Base-by-base conservation (phyloP, 495 filamentous ascomycete species). In the Daldinia bambusicola region DNA sequence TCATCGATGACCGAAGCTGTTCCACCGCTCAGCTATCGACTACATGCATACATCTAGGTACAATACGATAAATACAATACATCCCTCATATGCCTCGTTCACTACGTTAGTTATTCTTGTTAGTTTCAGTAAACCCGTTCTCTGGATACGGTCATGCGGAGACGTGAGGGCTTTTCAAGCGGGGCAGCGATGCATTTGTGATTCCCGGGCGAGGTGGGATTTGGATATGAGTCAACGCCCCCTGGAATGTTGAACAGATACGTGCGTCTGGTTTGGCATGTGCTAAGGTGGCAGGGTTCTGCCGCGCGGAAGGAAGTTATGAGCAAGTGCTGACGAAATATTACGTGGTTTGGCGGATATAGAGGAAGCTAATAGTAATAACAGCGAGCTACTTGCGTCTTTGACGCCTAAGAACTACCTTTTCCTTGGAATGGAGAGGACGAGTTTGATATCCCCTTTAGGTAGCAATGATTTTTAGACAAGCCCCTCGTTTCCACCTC, bases 251-350 rank as follows among this genome's bases (percentile, higher is more conserved):
- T 31, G 41, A 43, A 41, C 45, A 36, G 62, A 61, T 66, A 62
- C 63, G 34, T 37, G 36, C 34, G 58, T 58, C 55, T 69, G 36
- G 70, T 58, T 32, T 69, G 51, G 70, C 70, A 72, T 72, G 66
- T 72, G 70, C 61, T 72, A 56, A 34, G 51, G 50, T 55, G 58
- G 51, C 59, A 72, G 61, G 57, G 53, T 66, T 65, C 55, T 58
- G 43, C 61, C 61, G 70, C 57, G 69, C 55, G 37, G 65, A 72
- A 56, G 50, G 64, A 62, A 18, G 45, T 63, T 53, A 70, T 70
- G 63, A 72, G 52, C 70, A 67, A 69, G 66, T 66, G 71, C 71
- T 74, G 71, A 74, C 71, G 71, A 74, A 70, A 74, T 65, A 74
- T 74, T 74, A 74, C 71, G 66, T 70, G 71, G 66, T 70, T 63